These are phyloP conservation scores for Lagenidium sp. DNA, from an alignment of 352 stramenopile species.

Conservation along the genomic window DNA sequence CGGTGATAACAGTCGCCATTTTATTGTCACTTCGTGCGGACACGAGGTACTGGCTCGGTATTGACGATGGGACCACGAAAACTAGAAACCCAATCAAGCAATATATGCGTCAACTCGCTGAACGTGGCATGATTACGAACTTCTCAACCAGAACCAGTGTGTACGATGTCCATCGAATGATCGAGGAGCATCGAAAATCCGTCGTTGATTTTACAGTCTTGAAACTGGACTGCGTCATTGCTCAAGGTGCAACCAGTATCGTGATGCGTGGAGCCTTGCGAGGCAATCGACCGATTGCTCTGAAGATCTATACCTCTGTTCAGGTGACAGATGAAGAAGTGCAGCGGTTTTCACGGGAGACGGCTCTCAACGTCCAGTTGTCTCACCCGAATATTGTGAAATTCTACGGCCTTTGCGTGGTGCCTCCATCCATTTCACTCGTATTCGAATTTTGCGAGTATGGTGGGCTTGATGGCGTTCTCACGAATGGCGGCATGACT, in stretches of 20 bases:
- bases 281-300: conserved; percentile 44
- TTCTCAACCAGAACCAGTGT: conserved; percentile 84
- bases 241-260: conserved; percentile 71
- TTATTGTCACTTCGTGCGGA: conserved; percentile 71
- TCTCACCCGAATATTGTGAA: conserved; percentile 79
- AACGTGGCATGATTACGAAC: conserved; percentile 81
- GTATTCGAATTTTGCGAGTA: conserved; percentile 87
- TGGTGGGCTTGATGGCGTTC: conserved; percentile 52
- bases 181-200: conserved; percentile 74
- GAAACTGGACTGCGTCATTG: conserved; percentile 66
- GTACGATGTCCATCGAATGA: conserved; percentile 86
- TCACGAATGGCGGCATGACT: conserved; percentile 44
- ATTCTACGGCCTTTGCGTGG: conserved; percentile 77
- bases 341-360: conserved; percentile 70
- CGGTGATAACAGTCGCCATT: conserved; percentile 57
- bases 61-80: conserved; percentile 45
- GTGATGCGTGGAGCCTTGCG: conserved; percentile 70
- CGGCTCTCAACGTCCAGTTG: conserved; percentile 68
- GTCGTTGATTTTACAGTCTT: conserved; percentile 76
- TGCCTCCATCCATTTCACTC: conserved; percentile 75
- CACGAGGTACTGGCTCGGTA: conserved; percentile 78
- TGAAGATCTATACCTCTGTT: conserved; percentile 84
- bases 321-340: conserved; percentile 82
- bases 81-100: conserved; percentile 52
- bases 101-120: conserved; percentile 65